Conservation (phyloP, 345 rosid species). For the Capsella bursapastoris region DNA sequence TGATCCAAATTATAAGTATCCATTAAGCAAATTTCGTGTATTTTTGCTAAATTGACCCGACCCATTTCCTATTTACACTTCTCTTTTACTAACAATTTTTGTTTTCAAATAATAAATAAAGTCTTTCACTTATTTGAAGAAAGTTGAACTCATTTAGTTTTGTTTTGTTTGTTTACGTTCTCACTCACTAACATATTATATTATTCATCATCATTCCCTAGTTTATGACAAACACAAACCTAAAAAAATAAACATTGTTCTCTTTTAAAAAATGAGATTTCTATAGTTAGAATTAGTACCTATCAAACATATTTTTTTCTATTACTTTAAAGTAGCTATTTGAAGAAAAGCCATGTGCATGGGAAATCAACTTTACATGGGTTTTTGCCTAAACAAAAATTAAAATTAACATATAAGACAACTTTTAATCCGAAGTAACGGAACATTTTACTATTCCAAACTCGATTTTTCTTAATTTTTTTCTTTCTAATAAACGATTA, state of each 20-base stretch:
- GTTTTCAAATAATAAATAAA: neutral
- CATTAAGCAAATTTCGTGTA: too few species aligned
- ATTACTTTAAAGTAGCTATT: slow-evolving; percentile 15
- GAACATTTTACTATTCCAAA: too few species aligned
- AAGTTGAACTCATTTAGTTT: neutral
- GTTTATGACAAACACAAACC: slow-evolving; percentile 23
- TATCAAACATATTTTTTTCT: slow-evolving; percentile 2
- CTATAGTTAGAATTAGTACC: slow-evolving; percentile 7
- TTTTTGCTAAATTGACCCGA: too few species aligned
- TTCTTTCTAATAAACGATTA: too few species aligned
- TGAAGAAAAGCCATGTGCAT: slow-evolving; percentile 46
- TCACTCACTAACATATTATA: slow-evolving; percentile 13
- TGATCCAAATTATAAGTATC: too few species aligned
- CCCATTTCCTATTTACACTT: too few species aligned
- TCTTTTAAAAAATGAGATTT: neutral
- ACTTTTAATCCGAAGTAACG: too few species aligned
- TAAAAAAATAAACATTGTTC: neutral
- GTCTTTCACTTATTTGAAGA: neutral
- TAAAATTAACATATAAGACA: too few species aligned
- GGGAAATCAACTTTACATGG: slow-evolving; percentile 41
- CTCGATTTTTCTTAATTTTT: too few species aligned
- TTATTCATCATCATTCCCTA: slow-evolving; percentile 5
- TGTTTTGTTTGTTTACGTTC: neutral
- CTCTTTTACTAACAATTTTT: too few species aligned
- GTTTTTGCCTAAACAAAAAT: neutral